phyloP scores from a whole-genome alignment of 1,139 yeast genomes.

The Suhomyces bolitotheri region DNA sequence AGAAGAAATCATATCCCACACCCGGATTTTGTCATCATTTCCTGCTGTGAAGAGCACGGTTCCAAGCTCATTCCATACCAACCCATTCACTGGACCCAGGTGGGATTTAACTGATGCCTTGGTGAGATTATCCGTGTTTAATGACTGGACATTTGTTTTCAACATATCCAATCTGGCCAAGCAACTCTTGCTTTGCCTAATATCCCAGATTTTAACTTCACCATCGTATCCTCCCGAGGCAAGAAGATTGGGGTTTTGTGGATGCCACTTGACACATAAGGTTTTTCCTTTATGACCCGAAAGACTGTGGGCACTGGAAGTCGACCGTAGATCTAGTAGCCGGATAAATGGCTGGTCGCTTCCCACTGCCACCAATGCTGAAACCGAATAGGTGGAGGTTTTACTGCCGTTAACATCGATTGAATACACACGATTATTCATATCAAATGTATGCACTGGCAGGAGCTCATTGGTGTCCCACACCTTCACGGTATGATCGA shows the following conservation, averaged over 20 bases:
- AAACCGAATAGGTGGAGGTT: conserved; percentile 28
- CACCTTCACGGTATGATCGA: conserved; percentile 72
- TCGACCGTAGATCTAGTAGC: conserved; percentile 68
- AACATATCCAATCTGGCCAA: conserved; percentile 60
- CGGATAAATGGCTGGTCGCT: conserved; percentile 71
- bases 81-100: conserved; percentile 71
- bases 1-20: conserved; percentile 64
- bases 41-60: conserved; percentile 63
- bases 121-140: conserved; percentile 28
- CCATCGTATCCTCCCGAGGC: conserved; percentile 83
- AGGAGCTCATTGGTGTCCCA: conserved; percentile 76
- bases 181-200: conserved; percentile 66
- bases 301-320: conserved; percentile 69
- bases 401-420: conserved; percentile 46
- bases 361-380: conserved; percentile 67
- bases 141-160: conserved; percentile 27
- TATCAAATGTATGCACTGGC: conserved; percentile 65
- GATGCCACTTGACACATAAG: conserved; percentile 75
- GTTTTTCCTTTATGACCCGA: conserved; percentile 66
- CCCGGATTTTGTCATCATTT: conserved; percentile 71
- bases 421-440: conserved; percentile 52
- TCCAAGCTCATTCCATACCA: conserved; percentile 69
- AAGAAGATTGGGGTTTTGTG: conserved; percentile 56
- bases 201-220: conserved; percentile 70
- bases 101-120: conserved; percentile 60